Conservation (phyloP, 768 basidiomycete species). For the Calocybe indica region DNA sequence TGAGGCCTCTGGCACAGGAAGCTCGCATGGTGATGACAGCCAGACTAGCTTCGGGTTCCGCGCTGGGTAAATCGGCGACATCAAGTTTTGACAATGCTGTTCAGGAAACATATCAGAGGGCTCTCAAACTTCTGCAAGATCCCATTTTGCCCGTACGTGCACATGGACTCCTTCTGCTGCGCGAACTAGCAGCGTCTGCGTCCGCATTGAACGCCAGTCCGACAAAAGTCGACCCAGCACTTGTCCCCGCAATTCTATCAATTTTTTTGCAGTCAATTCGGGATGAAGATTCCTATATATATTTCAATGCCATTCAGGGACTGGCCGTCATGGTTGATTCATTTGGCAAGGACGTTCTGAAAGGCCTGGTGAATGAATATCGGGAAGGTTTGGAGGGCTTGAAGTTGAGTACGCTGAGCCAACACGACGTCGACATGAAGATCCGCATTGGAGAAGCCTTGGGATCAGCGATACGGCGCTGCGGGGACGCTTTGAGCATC, state of each 20-base stretch:
- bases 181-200: conserved; percentile 58
- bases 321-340: conserved; percentile 79
- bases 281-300: conserved; percentile 95
- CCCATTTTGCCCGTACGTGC: conserved; percentile 91
- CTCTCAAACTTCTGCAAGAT: conserved; percentile 84
- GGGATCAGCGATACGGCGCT: conserved; percentile 65
- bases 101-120: conserved; percentile 77
- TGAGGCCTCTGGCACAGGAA: conserved; percentile 64
- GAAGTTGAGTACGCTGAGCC: conserved; percentile 37
- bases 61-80: conserved; percentile 14
- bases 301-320: conserved; percentile 88
- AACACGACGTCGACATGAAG: conserved; percentile 66
- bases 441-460: conserved; percentile 84
- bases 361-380: conserved; percentile 64
- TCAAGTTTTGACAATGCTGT: conserved; percentile 30
- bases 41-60: conserved; percentile 59
- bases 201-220: conserved; percentile 13
- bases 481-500: conserved; percentile 59
- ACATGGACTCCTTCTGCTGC: conserved; percentile 81
- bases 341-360: conserved; percentile 69
- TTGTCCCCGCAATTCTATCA: conserved; percentile 79
- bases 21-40: conserved; percentile 82
- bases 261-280: conserved; percentile 82
- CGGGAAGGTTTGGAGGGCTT: conserved; percentile 45
- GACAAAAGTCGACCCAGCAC: conserved; percentile 42